Conservation (phyloP, 225 moss, liverwort and hornwort genomes). For the Physcomitrium patens region DNA sequence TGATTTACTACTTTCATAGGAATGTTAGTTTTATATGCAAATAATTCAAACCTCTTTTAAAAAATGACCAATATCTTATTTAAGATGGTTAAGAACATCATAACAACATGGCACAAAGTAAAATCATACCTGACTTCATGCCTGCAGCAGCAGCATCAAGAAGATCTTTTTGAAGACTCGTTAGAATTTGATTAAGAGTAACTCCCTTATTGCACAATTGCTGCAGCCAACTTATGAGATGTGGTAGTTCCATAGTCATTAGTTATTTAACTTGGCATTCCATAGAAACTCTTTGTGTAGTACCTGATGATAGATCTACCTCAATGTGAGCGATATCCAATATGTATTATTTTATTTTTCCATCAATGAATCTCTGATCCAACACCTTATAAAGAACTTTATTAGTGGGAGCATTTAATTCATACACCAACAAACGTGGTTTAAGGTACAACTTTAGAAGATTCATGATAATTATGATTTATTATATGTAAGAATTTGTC, state of each 20-base stretch:
- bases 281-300: constrained; percentile 96
- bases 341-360: constrained; percentile 93
- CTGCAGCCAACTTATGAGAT: constrained; percentile 84
- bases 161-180: constrained; percentile 79
- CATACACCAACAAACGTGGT: constrained; percentile 98
- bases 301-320: constrained; percentile 78
- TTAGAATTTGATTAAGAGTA: constrained; percentile 67
- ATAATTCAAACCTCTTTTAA: too few species aligned
- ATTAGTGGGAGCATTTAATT: constrained; percentile 97
- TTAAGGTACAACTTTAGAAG: constrained; percentile 96
- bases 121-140: constrained; percentile 60
- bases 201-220: constrained; percentile 69
- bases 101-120: background rate
- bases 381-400: constrained; percentile 92
- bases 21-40: too few species aligned
- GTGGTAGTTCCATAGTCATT: constrained; percentile 73
- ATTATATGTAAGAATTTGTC: constrained; percentile 92
- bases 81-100: too few species aligned
- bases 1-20: background rate
- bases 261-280: constrained; percentile 88
- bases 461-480: constrained; percentile 88
- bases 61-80: too few species aligned
- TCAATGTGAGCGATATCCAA: constrained; percentile 97
- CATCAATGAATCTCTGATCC: constrained; percentile 98
- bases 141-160: constrained; percentile 78